Percentiles rank a stretch among this genome's conserved stretches.
Conservation (phyloP, 2,329 filamentous ascomycete species). For the Grosmannia huntii region DNA sequence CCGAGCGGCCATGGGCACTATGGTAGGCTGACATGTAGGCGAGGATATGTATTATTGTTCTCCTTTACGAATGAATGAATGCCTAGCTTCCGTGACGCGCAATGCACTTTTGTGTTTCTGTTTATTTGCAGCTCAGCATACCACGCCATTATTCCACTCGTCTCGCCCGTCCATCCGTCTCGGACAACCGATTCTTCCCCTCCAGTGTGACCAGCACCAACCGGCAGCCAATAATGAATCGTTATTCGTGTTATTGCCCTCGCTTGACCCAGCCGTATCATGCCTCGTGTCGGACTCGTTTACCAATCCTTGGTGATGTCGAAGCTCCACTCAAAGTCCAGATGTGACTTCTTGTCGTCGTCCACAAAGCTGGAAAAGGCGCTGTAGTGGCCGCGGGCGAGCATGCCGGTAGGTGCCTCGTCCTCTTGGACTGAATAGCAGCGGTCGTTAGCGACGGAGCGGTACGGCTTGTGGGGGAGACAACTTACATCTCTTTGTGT, state of each 20-base stretch:
- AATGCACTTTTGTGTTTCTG: background rate
- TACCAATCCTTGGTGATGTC: slow-evolving; percentile 97
- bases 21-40: background rate
- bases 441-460: background rate
- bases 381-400: slow-evolving; percentile 81
- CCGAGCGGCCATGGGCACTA: background rate
- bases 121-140: background rate
- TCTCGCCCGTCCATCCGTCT: background rate
- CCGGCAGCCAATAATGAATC: slow-evolving; percentile 4
- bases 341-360: slow-evolving; percentile 82
- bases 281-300: slow-evolving; percentile 6
- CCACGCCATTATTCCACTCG: background rate
- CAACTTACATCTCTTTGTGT: slow-evolving; percentile 81
- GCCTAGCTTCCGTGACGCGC: background rate
- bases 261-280: background rate
- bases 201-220: background rate
- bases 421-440: slow-evolving; percentile 62
- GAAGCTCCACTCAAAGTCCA: slow-evolving; percentile 92
- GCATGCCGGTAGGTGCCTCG: slow-evolving; percentile 82
- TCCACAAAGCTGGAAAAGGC: slow-evolving; percentile 85
- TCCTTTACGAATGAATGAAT: background rate
- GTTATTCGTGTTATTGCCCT: slow-evolving; percentile 1
- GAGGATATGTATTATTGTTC: background rate
- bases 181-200: background rate
- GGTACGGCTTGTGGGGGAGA: background rate